Evolutionary conservation across 164 flowering plant species (phyloP), one percentile per base, ranked within the genome.

Genomic region (Aristolochia contorta): DNA sequence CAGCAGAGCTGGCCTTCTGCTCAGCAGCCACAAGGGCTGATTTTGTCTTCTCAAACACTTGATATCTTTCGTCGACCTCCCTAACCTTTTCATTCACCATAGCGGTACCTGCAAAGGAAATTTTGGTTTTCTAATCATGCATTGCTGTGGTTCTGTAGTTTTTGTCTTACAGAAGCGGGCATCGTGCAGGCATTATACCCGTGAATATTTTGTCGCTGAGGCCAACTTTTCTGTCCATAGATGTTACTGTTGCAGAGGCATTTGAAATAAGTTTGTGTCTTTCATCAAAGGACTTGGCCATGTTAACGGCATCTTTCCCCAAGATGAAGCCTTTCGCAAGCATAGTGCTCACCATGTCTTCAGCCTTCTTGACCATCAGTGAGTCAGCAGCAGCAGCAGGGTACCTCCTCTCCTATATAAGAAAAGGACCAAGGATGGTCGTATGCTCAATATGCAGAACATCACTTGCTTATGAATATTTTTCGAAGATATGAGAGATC

Each of bases 301-400:
- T 85, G 73, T 66, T 74, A 49, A 90, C 67, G 12, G 97, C 89
- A 67, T 87, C 97, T 67, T 87, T 87, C 37, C 97, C 95, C 72
- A 90, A 61, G 41, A 80, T 68, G 54, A 79, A 87, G 65, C 96
- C 96, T 71, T 72, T 84, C 21, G 93, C 91, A 12, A 89, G 80
- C 91, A 89, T 83, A 57, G 82, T 76, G 79, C 86, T 86, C 25
- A 85, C 89, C 19, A 85, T 82, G 52, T 83, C 89, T 71, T 86
- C 96, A 20, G 89, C 82, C 75, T 80, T 84, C 65, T 61, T 61
- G 14, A 83, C 73, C 30, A 83, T 72, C 24, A 81, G 79, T 25
- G 79, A 60, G 47, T 66, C 74, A 24, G 75, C 41, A 32, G 18
- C 41, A 32, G 18, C 54, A 5, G 65, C 22, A 16, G 61, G 32